Evolutionary conservation across 2,329 filamentous ascomycete genomes (phyloP), one percentile per base, ranked within the genome.

Genomic region (Pseudogymnoascus sp.): DNA sequence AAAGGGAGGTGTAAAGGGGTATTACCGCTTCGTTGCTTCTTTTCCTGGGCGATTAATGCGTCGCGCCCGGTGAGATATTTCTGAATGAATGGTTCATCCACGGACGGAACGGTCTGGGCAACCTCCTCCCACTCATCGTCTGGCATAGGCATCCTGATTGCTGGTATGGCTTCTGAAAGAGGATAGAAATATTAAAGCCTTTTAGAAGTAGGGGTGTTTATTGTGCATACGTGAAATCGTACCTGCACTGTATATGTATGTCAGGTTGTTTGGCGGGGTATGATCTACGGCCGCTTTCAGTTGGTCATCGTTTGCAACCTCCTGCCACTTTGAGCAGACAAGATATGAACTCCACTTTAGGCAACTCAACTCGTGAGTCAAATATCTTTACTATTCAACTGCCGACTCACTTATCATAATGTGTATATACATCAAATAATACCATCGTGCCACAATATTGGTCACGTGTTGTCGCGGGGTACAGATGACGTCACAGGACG

Each of bases 21-120:
- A 77, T 65, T 73, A 89, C 91, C 92, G 73, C 91, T 92, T 64
- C 92, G 86, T 70, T 90, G 83, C 69, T 86, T 89, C 74, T 90
- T 87, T 74, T 97, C 94, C 72, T 96, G 83, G 16, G 81, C 80
- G 63, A 96, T 88, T 61, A 97, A 81, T 26, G 85, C 86, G 68
- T 88, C 82, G 60, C 92, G 84, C 21, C 91, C 91, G 45, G 84
- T 76, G 39, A 96, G 77, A 71, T 96, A 97, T 72, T 93, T 86
- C 69, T 91, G 85, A 55, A 97, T 83, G 73, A 96, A 92, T 0
- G 88, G 85, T 69, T 96, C 91, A 8, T 83, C 77, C 19, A 75
- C 75, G 1, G 75, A 74, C 4, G 85, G 85, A 38, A 88, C 75
- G n/a, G 81, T 83, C 64, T 79, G 73, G 52, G 77, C 73, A 64